Evolutionary conservation across 2,329 filamentous ascomycete genomes (phyloP), one percentile per base, ranked within the genome.

Genomic region (Exserohilum rostratum): DNA sequence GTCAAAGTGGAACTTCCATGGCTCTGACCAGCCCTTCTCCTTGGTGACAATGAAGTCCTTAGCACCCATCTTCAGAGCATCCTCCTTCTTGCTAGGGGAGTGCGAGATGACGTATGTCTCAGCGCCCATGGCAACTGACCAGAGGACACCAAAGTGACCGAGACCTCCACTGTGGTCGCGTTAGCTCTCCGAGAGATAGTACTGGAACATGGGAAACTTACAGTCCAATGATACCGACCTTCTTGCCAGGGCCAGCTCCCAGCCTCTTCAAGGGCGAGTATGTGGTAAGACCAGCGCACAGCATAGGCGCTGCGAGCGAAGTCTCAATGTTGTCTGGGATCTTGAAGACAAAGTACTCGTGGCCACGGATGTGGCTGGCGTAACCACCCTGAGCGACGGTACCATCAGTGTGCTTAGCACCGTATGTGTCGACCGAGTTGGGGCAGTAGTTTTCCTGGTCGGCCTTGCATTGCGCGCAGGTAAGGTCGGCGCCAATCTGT

Each of bases 251-350:
- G 0, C 89, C 89, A 55, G 84, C 83, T 18, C 89, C 89, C 68
- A 92, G 87, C 44, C 90, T 84, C 60, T 90, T 87, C 12, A 96
- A 82, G 1, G 91, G 91, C 56, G 85, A 89, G 79, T 87, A 96
- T 55, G 87, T 86, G 3, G 91, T 96, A 62, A 96, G 82, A 60
- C 91, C 91, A 35, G 90, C 91, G 76, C 91, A 96, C 64, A 95
- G 83, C 89, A 93, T 91, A 9, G 89, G 90, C 1, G 90, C 91
- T 1, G 87, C 90, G 46, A 87, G 76, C 20, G 73, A 72, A 54
- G 74, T 79, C 60, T 80, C 74, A 40, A 96, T 82, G 47, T 81
- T 85, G 29, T 92, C 90, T 31, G 91, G 91, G 60, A 96, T 93
- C 68, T 89, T 88, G 76, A 86, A 86, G 15, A 82, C 82, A 68